Evolutionary conservation across 139 green algal genomes (phyloP).

Genomic region (Nannochloris sp.): DNA sequence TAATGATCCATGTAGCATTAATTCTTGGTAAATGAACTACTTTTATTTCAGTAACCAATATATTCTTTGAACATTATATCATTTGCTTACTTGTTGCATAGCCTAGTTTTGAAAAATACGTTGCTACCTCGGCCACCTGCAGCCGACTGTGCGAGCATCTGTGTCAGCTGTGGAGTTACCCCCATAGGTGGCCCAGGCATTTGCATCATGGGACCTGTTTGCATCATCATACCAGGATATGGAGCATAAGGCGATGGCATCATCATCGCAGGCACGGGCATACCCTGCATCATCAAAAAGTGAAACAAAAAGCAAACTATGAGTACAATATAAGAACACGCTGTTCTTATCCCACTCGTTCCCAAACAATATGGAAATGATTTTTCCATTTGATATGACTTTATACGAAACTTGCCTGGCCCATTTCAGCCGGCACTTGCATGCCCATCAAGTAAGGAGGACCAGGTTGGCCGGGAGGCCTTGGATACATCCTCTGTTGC

Average conservation of each 20-base stretch:
- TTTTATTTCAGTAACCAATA: not conserved
- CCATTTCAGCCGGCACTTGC: not conserved
- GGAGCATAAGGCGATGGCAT: not conserved
- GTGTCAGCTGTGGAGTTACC: conserved; percentile 11
- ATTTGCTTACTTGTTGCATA: conserved; percentile 34
- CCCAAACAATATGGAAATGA: not conserved
- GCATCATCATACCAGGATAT: conserved; percentile 7
- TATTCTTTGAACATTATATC: not conserved
- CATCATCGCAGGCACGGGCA: conserved; percentile 13
- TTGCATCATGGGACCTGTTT: conserved; percentile 4
- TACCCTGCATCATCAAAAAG: conserved; percentile 1
- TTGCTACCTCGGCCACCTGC: conserved; percentile 11
- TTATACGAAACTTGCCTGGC: not conserved
- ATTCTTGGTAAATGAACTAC: not conserved
- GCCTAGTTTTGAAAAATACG: conserved; percentile 44
- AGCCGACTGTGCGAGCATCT: conserved; percentile 12
- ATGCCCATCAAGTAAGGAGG: not conserved
- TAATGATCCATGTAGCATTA: no score
- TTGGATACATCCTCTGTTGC: not conserved
- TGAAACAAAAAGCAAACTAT: not conserved
- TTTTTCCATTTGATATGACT: not conserved
- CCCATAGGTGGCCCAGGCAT: conserved; percentile 3
- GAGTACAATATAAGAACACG: not conserved
- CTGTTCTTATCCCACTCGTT: no score
- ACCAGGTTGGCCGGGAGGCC: not conserved